Base-by-base conservation (phyloP, 1,139 yeast genomes). In the Zygoascus sp. region DNA sequence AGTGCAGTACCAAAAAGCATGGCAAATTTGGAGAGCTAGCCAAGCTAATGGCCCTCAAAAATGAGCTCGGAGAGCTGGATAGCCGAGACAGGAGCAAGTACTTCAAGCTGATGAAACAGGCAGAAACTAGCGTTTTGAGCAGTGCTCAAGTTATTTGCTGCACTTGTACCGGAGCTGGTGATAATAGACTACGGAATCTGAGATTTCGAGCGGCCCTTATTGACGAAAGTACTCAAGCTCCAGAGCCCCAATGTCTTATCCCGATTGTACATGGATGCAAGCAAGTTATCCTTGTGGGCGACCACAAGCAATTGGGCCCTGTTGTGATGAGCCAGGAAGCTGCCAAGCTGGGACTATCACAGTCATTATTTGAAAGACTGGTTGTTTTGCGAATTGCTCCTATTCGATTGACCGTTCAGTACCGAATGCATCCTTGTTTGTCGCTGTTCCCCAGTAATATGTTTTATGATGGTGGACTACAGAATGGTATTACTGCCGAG, bases 101-200 rank as follows among this genome's bases (percentile, higher is more conserved):
- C 57, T 58, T 67, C 28, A 69, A 67, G 45, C 62, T 72, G 40
- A 64, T 76, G 19, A 69, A 76, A 42, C 63, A 65, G 42, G 67
- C 75, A 0, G 95, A 86, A 60, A 59, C 59, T 17, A 65, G 65
- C 22, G 64, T 81, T 9, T 65, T 89, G 39, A 69, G 69, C 32
- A 63, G 69, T n/a, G 83, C 88, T 32, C 89, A 88, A 56, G 90
- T 89, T 40, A 81, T 90, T 15, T 88, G 96, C 67, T 77, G 89
- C 63, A 90, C 97, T 0, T 89, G 97, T 75, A 89, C 83, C 27
- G 95, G 95, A 52, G 96, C 97, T 3, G 95, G 90, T 40, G 96
- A 86, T 64, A 66, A 57, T 45, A 71, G 95, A 53, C 68, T 89
- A 44, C 63, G 67, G 6, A 65, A 68, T 3, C 59, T 75, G 54